phyloP scores from a whole-genome alignment of 1,139 yeast species.

The Spathaspora sp. region DNA sequence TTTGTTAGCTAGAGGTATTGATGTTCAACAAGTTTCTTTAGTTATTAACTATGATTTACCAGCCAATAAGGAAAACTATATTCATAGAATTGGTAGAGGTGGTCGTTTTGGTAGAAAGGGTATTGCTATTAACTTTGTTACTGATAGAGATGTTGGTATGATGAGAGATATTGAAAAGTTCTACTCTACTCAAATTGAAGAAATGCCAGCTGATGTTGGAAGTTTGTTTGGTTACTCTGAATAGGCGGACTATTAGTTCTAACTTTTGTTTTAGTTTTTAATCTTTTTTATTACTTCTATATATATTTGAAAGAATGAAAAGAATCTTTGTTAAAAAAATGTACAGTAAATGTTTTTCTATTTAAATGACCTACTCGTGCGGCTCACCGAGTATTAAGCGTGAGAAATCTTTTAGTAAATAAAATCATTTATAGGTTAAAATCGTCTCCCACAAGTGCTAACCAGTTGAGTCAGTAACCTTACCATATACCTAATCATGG shows the following conservation, averaged over 20 bases:
- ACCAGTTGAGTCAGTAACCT: no score
- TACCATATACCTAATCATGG: no score
- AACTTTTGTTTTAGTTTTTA: background rate
- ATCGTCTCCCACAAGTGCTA: no score
- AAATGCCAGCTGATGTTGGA: constrained; percentile 94
- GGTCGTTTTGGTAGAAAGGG: constrained; percentile 99
- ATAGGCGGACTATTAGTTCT: background rate
- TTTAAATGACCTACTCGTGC: no score
- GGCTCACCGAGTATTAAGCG: no score
- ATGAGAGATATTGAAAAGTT: constrained; percentile 97
- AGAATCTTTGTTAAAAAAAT: background rate
- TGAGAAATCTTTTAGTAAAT: no score
- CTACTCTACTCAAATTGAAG: constrained; percentile 97
- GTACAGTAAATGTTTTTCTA: no score
- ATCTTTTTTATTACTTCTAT: background rate
- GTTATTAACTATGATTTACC: constrained; percentile 98
- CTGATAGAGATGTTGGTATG: constrained; percentile 85
- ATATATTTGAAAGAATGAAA: background rate
- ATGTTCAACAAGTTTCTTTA: constrained; percentile 97
- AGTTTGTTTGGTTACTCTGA: constrained; percentile 59
- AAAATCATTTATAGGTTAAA: no score
- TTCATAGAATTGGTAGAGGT: constrained; percentile 99
- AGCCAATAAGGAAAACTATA: constrained; percentile 95
- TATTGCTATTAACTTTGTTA: constrained; percentile 98
- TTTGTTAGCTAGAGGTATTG: constrained; percentile 99